Percentiles rank a stretch among this genome's conserved stretches.
phyloP scores from a whole-genome alignment of 352 stramenopile genomes.

The Pythium dissotocum region DNA sequence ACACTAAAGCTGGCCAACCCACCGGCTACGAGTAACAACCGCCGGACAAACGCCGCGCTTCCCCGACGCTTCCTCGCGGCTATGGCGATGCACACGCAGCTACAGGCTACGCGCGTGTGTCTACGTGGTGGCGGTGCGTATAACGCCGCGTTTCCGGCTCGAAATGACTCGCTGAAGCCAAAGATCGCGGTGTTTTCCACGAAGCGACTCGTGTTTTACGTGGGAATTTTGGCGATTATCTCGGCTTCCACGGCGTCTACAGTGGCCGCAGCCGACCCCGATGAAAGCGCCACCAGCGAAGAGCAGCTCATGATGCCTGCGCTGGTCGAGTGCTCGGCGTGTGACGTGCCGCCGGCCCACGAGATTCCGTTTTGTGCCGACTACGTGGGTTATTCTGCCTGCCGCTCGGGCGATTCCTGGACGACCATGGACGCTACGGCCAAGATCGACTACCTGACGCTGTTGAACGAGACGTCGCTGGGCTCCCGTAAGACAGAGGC shows the following conservation, averaged over 20 bases:
- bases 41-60: neutral
- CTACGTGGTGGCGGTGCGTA: neutral
- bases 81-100: neutral
- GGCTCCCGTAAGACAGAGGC: slow-evolving; percentile 6
- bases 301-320: slow-evolving; percentile 18
- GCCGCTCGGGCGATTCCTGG: slow-evolving; percentile 49
- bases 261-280: neutral
- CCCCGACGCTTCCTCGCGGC: neutral
- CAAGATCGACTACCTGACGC: slow-evolving; percentile 32
- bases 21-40: slow-evolving; percentile 10
- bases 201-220: neutral
- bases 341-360: slow-evolving; percentile 47
- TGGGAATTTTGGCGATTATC: neutral
- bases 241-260: neutral
- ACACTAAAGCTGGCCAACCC: neutral
- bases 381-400: slow-evolving; percentile 60
- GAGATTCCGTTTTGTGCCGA: slow-evolving; percentile 56
- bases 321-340: slow-evolving; percentile 45
- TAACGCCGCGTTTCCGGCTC: neutral
- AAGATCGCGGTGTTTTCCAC: neutral
- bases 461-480: slow-evolving; percentile 31
- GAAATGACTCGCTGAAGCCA: neutral
- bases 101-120: neutral
- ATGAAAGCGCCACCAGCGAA: neutral
- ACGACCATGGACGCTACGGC: slow-evolving; percentile 50